Base-by-base conservation (phyloP, 768 basidiomycete species). In the Sporobolomyces roseus region DNA sequence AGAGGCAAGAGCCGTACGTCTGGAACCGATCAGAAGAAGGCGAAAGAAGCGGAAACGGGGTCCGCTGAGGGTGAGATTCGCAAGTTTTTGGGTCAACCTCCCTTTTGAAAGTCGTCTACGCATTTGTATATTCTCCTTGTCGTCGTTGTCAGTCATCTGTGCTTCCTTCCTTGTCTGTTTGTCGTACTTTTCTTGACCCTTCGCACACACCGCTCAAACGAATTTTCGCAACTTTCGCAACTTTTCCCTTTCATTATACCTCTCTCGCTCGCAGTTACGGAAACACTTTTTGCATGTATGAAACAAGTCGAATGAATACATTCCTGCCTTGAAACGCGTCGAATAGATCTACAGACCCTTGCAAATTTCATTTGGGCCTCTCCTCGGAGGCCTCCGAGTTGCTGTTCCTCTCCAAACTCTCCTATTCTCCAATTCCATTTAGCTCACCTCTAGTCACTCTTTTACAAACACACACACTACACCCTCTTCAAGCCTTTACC, bases 1-100 rank as follows among this genome's bases (percentile, higher is more conserved):
- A 63, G 3, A 21, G 60, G 66, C 2, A 27, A 46, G 35, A 21
- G 8, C 7, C 50, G 33, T 33, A 43, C 46, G 14, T 17, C 25
- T 5, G 7, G 30, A 5, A 43, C 46, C 56, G 66, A 55, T 50
- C 17, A 35, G 91, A 29, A 36, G 21, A 19, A 30, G 53, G 21
- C 35, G 54, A 41, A 56, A 38, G 33, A 27, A 25, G 4, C 43
- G 49, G 50, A 43, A 14, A 19, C 41, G 23, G 68, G n/a, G n/a
- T n/a, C n/a, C n/a, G n/a, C 68, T 19, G 63, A 60, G 25, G 58
- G 63, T 32, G 68, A 64, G 58, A 64, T 69, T 38, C 50, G 63
- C 51, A 69, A 69, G 63, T 53, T 69, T 6, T 46, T 69, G 27
- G 68, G 68, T 0, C 68, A 69, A 52, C 68, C 68, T 23, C 68